Evolutionary conservation across 1,284 basidiomycete species (phyloP), one percentile per base, ranked within the genome.

Genomic region (Austropuccinia psidii): DNA sequence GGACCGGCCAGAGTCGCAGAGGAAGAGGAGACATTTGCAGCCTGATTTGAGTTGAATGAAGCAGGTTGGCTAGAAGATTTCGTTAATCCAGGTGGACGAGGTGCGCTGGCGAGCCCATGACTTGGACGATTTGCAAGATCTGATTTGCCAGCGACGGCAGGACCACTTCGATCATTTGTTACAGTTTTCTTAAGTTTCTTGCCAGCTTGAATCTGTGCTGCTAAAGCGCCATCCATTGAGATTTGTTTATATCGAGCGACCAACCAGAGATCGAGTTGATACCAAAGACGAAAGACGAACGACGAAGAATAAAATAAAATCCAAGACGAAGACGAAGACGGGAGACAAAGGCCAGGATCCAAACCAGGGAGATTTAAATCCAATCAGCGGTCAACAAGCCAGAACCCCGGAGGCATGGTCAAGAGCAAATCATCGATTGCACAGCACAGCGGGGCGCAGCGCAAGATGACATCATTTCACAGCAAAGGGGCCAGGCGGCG

Each of bases 191-290:
- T 79, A n/a, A 79, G 75, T 27, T 55, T 66, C 60, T 76, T 78
- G 41, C 78, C 78, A 19, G 75, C 74, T 73, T 77, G 76, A 68
- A 79, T 79, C 17, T 77, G 76, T 47, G 77, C 77, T 43, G 76
- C 76, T 7, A 79, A 74, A 8, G 76, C 78, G 15, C 70, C 50
- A 70, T 79, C 76, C 78, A 79, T 79, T 11, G n/a, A 75, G 43
- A n/a, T 45, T 11, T 11, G 43, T 45, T 45, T 6, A 33, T 67
- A 31, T 9, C 27, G 45, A 50, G 27, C 60, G n/a, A 45, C 29
- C 4, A 33, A 64, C 24, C 24, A 64, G 11, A 17, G 2, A 47
- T 31, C 37, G 35, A 33, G n/a, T 3, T 8, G 2, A 21, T 24
- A 3, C 7, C 39, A 45, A 41, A 19, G 3, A 27, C 2, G 2